Percentiles rank a stretch among this genome's conserved stretches.
Conservation (phyloP, 805 yeast species). For the Cyberlindnera veronae region DNA sequence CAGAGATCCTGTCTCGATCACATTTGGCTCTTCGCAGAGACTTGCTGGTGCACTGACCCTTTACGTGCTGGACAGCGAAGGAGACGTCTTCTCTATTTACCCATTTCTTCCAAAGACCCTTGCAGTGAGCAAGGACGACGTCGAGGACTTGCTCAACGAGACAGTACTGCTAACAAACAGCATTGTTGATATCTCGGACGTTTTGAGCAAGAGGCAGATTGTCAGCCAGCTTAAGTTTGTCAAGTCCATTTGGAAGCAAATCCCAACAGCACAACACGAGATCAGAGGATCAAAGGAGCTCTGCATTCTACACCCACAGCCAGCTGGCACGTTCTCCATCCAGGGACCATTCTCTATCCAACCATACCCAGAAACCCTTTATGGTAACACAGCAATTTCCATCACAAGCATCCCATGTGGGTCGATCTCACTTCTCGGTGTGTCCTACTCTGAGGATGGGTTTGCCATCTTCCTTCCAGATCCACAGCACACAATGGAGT, state of each 20-base stretch:
- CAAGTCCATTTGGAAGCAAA: slow-evolving; percentile 30
- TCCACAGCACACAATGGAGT: slow-evolving; percentile 34
- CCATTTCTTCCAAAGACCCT: slow-evolving; percentile 59
- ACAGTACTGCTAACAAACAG: slow-evolving; percentile 30
- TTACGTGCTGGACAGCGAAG: slow-evolving; percentile 49
- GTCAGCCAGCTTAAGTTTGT: slow-evolving; percentile 37
- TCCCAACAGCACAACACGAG: slow-evolving; percentile 17
- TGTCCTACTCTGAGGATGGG: slow-evolving; percentile 30
- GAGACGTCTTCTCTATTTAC: slow-evolving; percentile 55
- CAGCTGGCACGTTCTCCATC: slow-evolving; percentile 14
- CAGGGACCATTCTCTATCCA: slow-evolving; percentile 55
- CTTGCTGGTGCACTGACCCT: slow-evolving; percentile 47
- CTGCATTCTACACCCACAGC: slow-evolving; percentile 22
- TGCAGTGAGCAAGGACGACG: slow-evolving; percentile 32
- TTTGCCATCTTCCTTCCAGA: slow-evolving; percentile 31
- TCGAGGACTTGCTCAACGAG: slow-evolving; percentile 32
- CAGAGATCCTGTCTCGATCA: slow-evolving; percentile 23
- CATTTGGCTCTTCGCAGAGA: slow-evolving; percentile 21
- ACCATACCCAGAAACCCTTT: slow-evolving; percentile 54
- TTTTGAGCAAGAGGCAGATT: slow-evolving; percentile 10
- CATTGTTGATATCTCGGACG: slow-evolving; percentile 19
- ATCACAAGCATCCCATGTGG: slow-evolving; percentile 30
- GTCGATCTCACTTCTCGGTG: slow-evolving; percentile 25
- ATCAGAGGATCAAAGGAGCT: slow-evolving; percentile 24
- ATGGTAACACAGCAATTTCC: slow-evolving; percentile 41